Base-by-base conservation (phyloP, 805 yeast genomes). In the Myxozyma udenii region DNA sequence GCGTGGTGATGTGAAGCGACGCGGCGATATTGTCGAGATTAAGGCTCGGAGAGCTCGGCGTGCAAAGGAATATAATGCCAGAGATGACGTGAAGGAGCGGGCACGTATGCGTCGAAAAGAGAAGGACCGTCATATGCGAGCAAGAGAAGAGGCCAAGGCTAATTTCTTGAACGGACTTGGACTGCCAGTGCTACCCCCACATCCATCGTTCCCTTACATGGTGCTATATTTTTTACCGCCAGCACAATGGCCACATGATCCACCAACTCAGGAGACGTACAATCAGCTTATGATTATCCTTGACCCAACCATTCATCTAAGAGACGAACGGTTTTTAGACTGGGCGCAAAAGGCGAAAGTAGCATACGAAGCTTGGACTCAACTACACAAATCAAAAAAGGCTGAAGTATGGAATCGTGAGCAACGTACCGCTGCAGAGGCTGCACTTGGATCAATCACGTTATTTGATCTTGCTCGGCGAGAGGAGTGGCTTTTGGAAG, bases 191-290 rank as follows among this genome's bases (percentile, higher is more conserved):
- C 53, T 77, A 12, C 73, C 74, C 7, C 66, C 70, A 2, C 71
- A 74, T 47, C 77, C 81, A 12, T 68, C 79, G 2, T 78, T 78
- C 62, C 78, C 81, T 12, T 63, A 76, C 61, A 61, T 77, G 62
- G 78, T 76, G 9, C 61, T 78, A 4, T 76, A 71, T 52, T 76
- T 77, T 57, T 25, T 55, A 18, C 51, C 55, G 25, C 57, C 57
- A n/a, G 23, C 46, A 36, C 59, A 58, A 40, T 78, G 82, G 82
- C 82, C 82, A 0, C 74, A 73, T 48, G 79, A 74, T 49, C 79
- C 79, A 1, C 81, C 81, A 16, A 75, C 78, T 1, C 61, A 66
- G 45, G 76, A 74, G 56, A 74, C 79, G 0, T 72, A 68, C 48
- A 66, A 70, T 44, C 64, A 66, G 14, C 55, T 76, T 25, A 63